Conservation (phyloP, 805 yeast species). For the Wickerhamomyces alni region DNA sequence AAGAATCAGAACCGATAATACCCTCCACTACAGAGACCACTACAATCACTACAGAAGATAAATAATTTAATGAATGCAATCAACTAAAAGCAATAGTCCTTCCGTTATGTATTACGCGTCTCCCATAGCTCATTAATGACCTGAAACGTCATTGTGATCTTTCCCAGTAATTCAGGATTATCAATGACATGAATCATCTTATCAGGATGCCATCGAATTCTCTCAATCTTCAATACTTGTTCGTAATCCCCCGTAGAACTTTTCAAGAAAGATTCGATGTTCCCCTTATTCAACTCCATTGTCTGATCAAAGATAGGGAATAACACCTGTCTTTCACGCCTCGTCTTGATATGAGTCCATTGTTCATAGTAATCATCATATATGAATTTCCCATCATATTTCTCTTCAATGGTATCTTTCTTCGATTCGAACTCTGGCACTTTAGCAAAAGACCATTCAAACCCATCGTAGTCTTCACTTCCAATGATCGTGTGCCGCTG, state of each 20-base stretch:
- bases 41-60: no score
- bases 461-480: conserved; percentile 1
- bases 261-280: conserved; percentile 13
- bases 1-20: conserved; percentile 2
- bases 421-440: conserved; percentile 10
- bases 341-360: conserved; percentile 21
- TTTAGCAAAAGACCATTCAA: conserved; percentile 18
- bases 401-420: neutral
- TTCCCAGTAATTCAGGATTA: conserved; percentile 12
- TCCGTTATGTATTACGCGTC: neutral
- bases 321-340: conserved; percentile 14
- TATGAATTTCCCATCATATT: neutral
- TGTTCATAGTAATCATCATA: conserved; percentile 19
- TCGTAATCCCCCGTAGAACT: conserved; percentile 5
- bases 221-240: conserved; percentile 35
- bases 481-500: conserved; percentile 7
- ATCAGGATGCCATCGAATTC: conserved; percentile 72
- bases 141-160: conserved; percentile 38
- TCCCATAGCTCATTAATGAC: conserved; percentile 35
- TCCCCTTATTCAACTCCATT: conserved; percentile 19
- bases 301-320: conserved; percentile 27
- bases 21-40: neutral
- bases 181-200: conserved; percentile 36
- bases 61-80: neutral
- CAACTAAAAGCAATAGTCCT: neutral